A percentile compares a stretch with the other conserved stretches of the same genome.
These are phyloP conservation scores for Blastocystis sp. DNA, from an alignment of 352 stramenopile genomes.

Conservation along the genomic window DNA sequence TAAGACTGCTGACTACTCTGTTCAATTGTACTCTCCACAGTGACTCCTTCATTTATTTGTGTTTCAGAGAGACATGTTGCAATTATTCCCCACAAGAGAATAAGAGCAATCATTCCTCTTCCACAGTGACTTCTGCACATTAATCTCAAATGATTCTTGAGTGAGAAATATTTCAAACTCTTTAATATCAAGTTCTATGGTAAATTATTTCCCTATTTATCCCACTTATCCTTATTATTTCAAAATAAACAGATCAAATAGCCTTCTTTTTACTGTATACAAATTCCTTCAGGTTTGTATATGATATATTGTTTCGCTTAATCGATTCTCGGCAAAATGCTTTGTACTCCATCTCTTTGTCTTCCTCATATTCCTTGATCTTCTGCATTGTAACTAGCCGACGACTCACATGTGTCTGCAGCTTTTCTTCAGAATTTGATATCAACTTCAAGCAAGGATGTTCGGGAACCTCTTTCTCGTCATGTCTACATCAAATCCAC, in stretches of 20 bases:
- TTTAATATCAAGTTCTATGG: background rate
- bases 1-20: background rate
- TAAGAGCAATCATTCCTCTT: background rate
- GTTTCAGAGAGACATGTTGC: background rate
- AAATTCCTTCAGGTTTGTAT: background rate
- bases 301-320: background rate
- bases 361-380: slow-evolving; percentile 64
- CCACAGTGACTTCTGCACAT: background rate
- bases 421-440: slow-evolving; percentile 76
- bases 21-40: background rate
- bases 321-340: background rate
- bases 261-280: background rate
- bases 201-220: background rate
- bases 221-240: background rate
- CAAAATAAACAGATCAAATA: background rate
- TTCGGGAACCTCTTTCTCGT: slow-evolving; percentile 73
- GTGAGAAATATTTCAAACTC: too few relatives aligned
- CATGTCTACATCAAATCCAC: slow-evolving; percentile 53
- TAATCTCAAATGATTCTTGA: background rate
- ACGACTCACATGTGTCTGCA: slow-evolving; percentile 77
- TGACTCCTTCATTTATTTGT: background rate
- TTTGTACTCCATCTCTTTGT: slow-evolving; percentile 34
- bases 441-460: slow-evolving; percentile 73
- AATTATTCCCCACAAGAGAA: background rate
- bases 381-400: slow-evolving; percentile 80